Conservation (phyloP, 2,329 filamentous ascomycete genomes). For the Exophiala sideris region DNA sequence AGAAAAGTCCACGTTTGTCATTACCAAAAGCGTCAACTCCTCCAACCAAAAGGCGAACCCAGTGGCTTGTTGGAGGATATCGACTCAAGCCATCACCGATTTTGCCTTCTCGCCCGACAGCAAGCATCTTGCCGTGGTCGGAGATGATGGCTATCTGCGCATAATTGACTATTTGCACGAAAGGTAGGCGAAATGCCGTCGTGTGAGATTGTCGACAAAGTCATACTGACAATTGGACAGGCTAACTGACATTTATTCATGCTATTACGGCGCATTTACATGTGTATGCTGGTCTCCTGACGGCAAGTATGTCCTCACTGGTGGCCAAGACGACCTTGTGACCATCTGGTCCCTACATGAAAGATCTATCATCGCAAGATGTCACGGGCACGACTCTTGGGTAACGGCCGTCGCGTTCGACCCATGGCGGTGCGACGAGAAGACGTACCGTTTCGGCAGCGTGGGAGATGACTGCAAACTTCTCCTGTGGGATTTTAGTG, state of each 20-base stretch:
- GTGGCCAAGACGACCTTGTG: constrained; percentile 91
- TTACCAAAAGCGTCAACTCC: constrained; percentile 89
- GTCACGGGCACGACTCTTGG: constrained; percentile 94
- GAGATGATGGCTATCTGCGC: constrained; percentile 83
- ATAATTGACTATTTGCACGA: constrained; percentile 92
- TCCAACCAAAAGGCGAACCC: constrained; percentile 92
- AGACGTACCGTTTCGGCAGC: constrained; percentile 92
- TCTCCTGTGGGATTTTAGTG: constrained; percentile 94
- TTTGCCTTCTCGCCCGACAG: constrained; percentile 91
- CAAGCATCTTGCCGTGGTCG: constrained; percentile 80
- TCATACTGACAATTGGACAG: constrained; percentile 42
- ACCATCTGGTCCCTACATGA: constrained; percentile 93
- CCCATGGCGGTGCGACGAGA: constrained; percentile 92
- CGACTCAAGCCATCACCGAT: constrained; percentile 83
- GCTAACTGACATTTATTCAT: constrained; percentile 79
- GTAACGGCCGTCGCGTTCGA: constrained; percentile 92
- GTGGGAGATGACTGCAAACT: constrained; percentile 91
- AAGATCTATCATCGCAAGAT: constrained; percentile 79
- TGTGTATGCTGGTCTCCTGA: constrained; percentile 98
- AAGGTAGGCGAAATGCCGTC: constrained; percentile 55
- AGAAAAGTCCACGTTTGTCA: constrained; percentile 53
- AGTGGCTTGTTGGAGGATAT: constrained; percentile 86
- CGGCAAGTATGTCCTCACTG: constrained; percentile 90
- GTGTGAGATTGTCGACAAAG: constrained; percentile 4
- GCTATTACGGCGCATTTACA: constrained; percentile 89